A percentile compares a stretch with the other conserved stretches of the same genome.
These are phyloP conservation scores for Fusarium sp. DNA, from an alignment of 2,329 filamentous ascomycete genomes.

Conservation along the genomic window DNA sequence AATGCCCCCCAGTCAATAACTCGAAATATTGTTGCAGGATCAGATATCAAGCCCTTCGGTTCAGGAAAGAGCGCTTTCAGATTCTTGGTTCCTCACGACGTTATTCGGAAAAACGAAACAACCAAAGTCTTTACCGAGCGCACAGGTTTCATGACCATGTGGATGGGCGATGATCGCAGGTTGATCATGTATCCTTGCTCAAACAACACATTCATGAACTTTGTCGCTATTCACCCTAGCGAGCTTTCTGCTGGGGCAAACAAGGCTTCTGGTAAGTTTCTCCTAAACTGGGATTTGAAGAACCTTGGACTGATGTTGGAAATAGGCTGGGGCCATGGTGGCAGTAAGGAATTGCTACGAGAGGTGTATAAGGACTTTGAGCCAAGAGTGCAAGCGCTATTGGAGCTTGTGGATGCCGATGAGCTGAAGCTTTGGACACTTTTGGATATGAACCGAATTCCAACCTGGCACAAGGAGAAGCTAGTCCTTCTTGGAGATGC, in stretches of 20 bases:
- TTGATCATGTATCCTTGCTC: slow-evolving; percentile 62
- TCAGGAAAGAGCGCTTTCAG: slow-evolving; percentile 67
- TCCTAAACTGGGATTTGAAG: too few species aligned
- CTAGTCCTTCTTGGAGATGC: slow-evolving; percentile 73
- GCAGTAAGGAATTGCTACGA: slow-evolving; percentile 52
- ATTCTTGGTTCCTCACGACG: slow-evolving; percentile 60
- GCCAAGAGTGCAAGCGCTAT: slow-evolving; percentile 53
- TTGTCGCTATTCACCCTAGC: slow-evolving; percentile 64
- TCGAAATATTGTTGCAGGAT: slow-evolving; percentile 41
- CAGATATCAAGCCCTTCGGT: slow-evolving; percentile 50
- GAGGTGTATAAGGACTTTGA: slow-evolving; percentile 57
- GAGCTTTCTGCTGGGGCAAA: background rate
- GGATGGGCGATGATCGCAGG: slow-evolving; percentile 56
- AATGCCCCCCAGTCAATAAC: slow-evolving; percentile 27
- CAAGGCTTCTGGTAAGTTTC: slow-evolving; percentile 13
- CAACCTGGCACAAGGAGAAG: slow-evolving; percentile 64
- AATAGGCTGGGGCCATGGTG: slow-evolving; percentile 55
- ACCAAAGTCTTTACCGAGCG: slow-evolving; percentile 28
- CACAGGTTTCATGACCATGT: slow-evolving; percentile 48
- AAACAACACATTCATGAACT: slow-evolving; percentile 58
- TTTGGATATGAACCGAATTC: slow-evolving; percentile 70
- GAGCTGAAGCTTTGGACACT: slow-evolving; percentile 68
- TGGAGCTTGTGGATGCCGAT: slow-evolving; percentile 57
- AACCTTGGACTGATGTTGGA: background rate
- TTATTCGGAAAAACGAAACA: slow-evolving; percentile 47